phyloP scores from a whole-genome alignment of 441 rosid genomes.

The Croton laevigatus region DNA sequence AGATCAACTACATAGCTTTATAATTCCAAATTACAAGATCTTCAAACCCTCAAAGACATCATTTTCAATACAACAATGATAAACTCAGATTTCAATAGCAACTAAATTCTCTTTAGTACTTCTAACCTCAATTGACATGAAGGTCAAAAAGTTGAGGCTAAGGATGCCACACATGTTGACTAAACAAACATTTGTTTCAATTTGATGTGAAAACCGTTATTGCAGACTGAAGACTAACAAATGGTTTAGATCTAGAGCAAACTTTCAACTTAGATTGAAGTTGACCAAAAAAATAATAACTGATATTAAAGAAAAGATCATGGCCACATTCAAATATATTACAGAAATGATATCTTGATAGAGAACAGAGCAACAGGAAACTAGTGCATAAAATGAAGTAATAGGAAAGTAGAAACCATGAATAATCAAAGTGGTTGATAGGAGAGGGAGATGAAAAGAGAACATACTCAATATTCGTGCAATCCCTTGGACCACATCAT shows the following conservation, averaged over 20 bases:
- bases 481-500: slow-evolving; percentile 83
- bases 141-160: background rate
- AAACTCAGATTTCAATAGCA: background rate
- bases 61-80: background rate
- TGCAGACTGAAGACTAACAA: background rate
- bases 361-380: background rate
- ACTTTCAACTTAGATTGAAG: background rate
- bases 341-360: background rate
- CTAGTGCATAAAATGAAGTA: background rate
- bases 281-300: background rate
- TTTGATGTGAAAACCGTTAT: background rate
- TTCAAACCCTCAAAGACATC: background rate
- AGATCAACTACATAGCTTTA: background rate
- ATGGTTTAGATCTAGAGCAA: background rate
- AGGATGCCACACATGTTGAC: background rate
- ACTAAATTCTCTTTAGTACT: background rate
- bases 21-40: background rate
- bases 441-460: slow-evolving; percentile 16
- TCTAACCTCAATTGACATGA: background rate
- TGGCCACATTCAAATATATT: background rate
- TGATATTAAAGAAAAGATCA: too few species aligned
- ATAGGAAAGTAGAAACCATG: background rate
- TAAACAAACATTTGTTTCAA: background rate
- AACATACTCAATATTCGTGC: slow-evolving; percentile 77
- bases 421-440: background rate